phyloP scores from a whole-genome alignment of 192 early-diverging fungal genomes.

The Rhizophagus prolifer region DNA sequence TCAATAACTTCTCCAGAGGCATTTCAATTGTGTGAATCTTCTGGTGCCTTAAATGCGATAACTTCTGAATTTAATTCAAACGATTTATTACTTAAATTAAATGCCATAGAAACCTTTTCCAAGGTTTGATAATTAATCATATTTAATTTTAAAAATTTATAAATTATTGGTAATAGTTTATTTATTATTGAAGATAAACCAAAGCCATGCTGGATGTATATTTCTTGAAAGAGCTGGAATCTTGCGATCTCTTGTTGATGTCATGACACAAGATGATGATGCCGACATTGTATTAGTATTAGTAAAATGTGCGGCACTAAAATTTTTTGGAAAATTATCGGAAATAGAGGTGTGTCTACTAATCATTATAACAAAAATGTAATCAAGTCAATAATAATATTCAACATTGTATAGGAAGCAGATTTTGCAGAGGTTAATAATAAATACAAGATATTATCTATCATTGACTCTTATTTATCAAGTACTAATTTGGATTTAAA shows the following conservation, averaged over 20 bases:
- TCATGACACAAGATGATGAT: slow-evolving; percentile 30
- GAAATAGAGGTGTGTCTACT: slow-evolving; percentile 28
- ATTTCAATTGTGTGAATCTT: slow-evolving; percentile 36
- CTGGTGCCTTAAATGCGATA: slow-evolving; percentile 38
- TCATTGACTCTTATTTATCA: slow-evolving; percentile 17
- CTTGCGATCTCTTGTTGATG: slow-evolving; percentile 35
- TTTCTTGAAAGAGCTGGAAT: slow-evolving; percentile 40
- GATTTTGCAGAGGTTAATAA: slow-evolving; percentile 24
- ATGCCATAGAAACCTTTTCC: slow-evolving; percentile 47
- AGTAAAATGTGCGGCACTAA: slow-evolving; percentile 40
- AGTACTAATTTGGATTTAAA: slow-evolving; percentile 32
- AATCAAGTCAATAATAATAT: neutral
- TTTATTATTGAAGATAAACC: slow-evolving; percentile 27
- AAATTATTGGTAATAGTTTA: neutral
- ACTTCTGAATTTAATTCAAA: slow-evolving; percentile 35
- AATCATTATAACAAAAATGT: neutral
- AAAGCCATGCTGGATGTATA: slow-evolving; percentile 33
- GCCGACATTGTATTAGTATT: slow-evolving; percentile 37
- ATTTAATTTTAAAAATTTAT: neutral
- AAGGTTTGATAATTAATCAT: slow-evolving; percentile 33
- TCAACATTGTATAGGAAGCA: slow-evolving; percentile 12
- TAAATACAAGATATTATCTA: slow-evolving; percentile 29
- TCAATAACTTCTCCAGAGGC: slow-evolving; percentile 37
- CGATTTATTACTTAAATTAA: slow-evolving; percentile 47
- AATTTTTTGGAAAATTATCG: slow-evolving; percentile 46